Percentiles rank a stretch among this genome's conserved stretches.
These are phyloP conservation scores for Nemophila menziesii DNA, from an alignment of 257 asterid genomes.

Conservation along the genomic window DNA sequence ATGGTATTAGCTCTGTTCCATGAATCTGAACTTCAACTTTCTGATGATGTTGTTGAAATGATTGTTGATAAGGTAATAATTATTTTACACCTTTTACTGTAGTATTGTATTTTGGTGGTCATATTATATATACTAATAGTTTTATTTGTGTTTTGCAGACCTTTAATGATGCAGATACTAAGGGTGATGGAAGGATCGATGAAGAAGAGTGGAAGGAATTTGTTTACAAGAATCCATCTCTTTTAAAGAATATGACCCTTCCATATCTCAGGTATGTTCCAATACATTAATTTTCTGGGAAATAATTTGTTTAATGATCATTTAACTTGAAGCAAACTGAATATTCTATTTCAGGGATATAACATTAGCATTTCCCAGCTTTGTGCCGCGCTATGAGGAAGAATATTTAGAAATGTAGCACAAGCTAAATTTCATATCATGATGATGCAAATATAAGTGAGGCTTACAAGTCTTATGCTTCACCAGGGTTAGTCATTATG, in stretches of 20 bases:
- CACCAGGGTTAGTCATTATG: not conserved
- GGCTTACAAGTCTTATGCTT: not conserved
- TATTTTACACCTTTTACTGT: not conserved
- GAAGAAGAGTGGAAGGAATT: slow-evolving; percentile 71
- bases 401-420: slow-evolving; percentile 46
- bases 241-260: slow-evolving; percentile 79
- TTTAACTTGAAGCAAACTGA: not conserved
- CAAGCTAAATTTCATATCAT: not conserved
- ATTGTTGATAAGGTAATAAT: slow-evolving; percentile 64
- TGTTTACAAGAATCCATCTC: slow-evolving; percentile 71
- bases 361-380: slow-evolving; percentile 75
- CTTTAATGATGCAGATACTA: slow-evolving; percentile 60
- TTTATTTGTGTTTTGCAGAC: slow-evolving; percentile 31
- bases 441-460: too few relatives aligned
- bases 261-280: slow-evolving; percentile 61
- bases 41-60: slow-evolving; percentile 58
- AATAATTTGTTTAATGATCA: not conserved
- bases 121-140: not conserved
- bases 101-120: not conserved
- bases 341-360: slow-evolving; percentile 41
- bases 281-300: not conserved
- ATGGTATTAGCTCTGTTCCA: slow-evolving; percentile 84
- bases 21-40: slow-evolving; percentile 73
- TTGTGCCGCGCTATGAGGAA: slow-evolving; percentile 40
- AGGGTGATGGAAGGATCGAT: slow-evolving; percentile 82